Base-by-base conservation (phyloP, 2,329 filamentous ascomycete species). In the Thelonectria rubi region DNA sequence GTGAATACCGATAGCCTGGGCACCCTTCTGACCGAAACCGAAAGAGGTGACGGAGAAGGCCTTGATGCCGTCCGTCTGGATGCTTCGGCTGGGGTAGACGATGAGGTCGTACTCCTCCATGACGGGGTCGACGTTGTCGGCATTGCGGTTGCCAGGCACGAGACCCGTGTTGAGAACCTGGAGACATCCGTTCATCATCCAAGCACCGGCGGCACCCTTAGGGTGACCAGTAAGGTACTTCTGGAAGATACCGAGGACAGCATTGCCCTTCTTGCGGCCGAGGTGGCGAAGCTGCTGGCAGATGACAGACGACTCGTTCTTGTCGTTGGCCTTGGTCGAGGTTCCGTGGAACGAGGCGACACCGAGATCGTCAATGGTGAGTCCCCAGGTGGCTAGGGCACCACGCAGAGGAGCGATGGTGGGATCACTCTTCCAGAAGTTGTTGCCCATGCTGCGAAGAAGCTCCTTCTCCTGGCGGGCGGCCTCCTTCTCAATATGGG, bases 41-140 rank as follows among this genome's bases (percentile, higher is more conserved):
- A 99, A 99, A 0, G 96, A 99, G 7, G 96, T 99, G 66, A 99
- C 93, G 1, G 93, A 97, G 86, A 99, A 98, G 14, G 95, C 96
- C 82, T 98, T 99, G 84, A 99, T 86, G 66, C 95, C 95, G 73
- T 99, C 95, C 8, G 95, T 99, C 83, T 99, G 95, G 71, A 99
- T 94, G 78, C 88, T 91, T 72, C 92, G 91, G 80, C 91, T 97
- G 48, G 95, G 95, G 80, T 97, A 99, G 66, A 98, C 92, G 70
- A 99, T 97, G 81, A 97, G 91, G 77, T 99, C 95, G 71, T 95
- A 99, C 77, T 97, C 87, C 85, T 98, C 94, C 91, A 99, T 96
- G 70, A 94, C 85, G 76, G 94, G 88, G 76, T 99, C 95, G 57
- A 99, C 89, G 70, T 99, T 99, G 82, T 99, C 95, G 53, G 95